phyloP scores from a whole-genome alignment of 2,329 filamentous ascomycete genomes.

The Fusarium coicis region DNA sequence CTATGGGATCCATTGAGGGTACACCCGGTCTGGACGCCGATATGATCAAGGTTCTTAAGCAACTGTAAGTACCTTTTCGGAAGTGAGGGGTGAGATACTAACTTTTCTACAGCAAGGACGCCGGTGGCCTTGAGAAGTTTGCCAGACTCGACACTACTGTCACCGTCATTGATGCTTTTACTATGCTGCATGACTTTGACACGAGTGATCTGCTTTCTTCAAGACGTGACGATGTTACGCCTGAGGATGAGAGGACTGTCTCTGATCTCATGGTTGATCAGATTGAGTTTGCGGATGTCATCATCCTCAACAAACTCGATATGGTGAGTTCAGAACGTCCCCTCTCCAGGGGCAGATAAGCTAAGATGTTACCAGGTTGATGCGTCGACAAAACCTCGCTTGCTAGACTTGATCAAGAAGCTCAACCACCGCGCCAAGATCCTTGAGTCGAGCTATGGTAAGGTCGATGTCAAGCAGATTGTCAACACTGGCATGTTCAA shows the following conservation, averaged over 20 bases:
- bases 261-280: constrained; percentile 82
- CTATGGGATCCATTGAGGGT: constrained; percentile 46
- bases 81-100: background rate
- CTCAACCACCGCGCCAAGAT: constrained; percentile 76
- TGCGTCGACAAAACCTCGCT: constrained; percentile 55
- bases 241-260: constrained; percentile 78
- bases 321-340: constrained; percentile 54
- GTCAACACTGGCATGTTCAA: constrained; percentile 74
- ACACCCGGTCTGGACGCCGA: constrained; percentile 49
- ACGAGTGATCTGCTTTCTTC: constrained; percentile 75
- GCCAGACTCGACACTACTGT: constrained; percentile 76
- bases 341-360: fast-evolving
- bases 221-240: constrained; percentile 68
- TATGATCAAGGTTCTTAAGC: constrained; percentile 50
- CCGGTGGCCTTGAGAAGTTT: constrained; percentile 73
- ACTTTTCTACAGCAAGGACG: constrained; percentile 52
- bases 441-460: constrained; percentile 67
- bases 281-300: constrained; percentile 80
- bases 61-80: constrained; percentile 43
- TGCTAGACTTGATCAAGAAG: constrained; percentile 65
- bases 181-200: constrained; percentile 77
- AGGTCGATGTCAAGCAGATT: constrained; percentile 70
- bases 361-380: constrained; percentile 45
- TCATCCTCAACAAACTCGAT: constrained; percentile 77
- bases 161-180: constrained; percentile 79